Evolutionary conservation across 805 yeast genomes (phyloP).

Genomic region (Wickerhamomyces bovis): DNA sequence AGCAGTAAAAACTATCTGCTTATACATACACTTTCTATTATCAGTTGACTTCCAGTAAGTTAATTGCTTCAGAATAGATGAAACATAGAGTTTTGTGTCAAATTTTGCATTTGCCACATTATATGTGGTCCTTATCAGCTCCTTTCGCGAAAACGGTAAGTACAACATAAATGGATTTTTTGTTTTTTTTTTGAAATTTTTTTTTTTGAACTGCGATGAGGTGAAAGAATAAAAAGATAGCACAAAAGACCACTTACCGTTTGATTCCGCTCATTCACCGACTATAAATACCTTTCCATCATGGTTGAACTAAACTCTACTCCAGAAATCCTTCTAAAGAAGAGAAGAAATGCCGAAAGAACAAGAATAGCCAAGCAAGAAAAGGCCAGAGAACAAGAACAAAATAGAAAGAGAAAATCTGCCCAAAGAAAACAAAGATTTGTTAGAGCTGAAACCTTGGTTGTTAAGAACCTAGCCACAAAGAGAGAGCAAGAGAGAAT

Average conservation of each 20-base stretch:
- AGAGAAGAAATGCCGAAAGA: conserved; percentile 74
- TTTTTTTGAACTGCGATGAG: neutral
- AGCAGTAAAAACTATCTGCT: too few relatives aligned
- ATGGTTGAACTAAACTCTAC: conserved; percentile 48
- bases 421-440: conserved; percentile 44
- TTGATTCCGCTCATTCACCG: neutral
- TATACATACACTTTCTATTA: too few relatives aligned
- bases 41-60: too few relatives aligned
- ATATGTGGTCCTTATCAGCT: neutral
- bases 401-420: conserved; percentile 39
- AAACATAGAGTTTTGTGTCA: neutral
- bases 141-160: neutral
- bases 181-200: neutral
- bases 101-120: neutral
- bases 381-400: conserved; percentile 45
- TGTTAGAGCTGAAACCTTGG: conserved; percentile 68
- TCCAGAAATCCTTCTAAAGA: conserved; percentile 72
- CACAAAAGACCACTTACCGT: neutral
- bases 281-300: neutral
- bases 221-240: neutral
- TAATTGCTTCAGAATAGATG: too few relatives aligned
- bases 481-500: conserved; percentile 66
- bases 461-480: conserved; percentile 57
- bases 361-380: conserved; percentile 70
- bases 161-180: neutral